Base-by-base conservation (phyloP, 2,329 filamentous ascomycete species). In the Parasarocladium wereldwijsianum region DNA sequence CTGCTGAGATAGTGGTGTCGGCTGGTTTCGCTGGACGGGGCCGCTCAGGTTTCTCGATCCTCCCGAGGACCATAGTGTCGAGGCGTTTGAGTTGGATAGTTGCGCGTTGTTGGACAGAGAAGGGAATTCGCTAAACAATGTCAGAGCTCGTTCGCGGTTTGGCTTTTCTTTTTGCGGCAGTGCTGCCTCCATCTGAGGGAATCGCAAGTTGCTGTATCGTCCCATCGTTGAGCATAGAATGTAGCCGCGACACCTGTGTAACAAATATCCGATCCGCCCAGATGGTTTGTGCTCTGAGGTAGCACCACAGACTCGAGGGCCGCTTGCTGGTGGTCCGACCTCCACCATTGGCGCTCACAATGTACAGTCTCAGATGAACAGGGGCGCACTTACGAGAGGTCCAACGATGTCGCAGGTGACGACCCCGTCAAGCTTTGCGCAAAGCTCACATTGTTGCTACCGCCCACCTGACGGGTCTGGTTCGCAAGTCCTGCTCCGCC, bases 381-480 rank as follows among this genome's bases (percentile, higher is more conserved):
- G 35, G 34, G 40, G 40, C 43, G 35, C 40, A 75, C 72, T 54
- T 68, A 77, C 72, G 70, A 73, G 34, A 70, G 57, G 47, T 78
- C 73, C 36, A 77, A 52, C 24, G 70, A 64, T 38, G 71, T 70
- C 40, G 66, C 57, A 41, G 68, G 64, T 51, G 75, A 70, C 34
- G 71, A 74, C 37, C 68, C 68, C 43, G 64, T 65, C 43, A 77
- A 55, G 45, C 70, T 76, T 48, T 77, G 72, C 28, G 72, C 71
- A 52, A 77, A 77, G 50, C 71, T 77, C 35, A 72, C 57, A 49
- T 66, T 72, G 42, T 69, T 21, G 15, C 28, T 21, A 12, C 7
- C 60, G 37, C 64, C 61, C 43, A 70, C 52, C 54, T 71, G 63
- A 44, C 67, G 59, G 32, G 57, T 50, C 29, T 61, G 57, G 38